Evolutionary conservation across 495 filamentous ascomycete species (phyloP), one percentile per base, ranked within the genome.

Genomic region (Lichenothelia convexa): DNA sequence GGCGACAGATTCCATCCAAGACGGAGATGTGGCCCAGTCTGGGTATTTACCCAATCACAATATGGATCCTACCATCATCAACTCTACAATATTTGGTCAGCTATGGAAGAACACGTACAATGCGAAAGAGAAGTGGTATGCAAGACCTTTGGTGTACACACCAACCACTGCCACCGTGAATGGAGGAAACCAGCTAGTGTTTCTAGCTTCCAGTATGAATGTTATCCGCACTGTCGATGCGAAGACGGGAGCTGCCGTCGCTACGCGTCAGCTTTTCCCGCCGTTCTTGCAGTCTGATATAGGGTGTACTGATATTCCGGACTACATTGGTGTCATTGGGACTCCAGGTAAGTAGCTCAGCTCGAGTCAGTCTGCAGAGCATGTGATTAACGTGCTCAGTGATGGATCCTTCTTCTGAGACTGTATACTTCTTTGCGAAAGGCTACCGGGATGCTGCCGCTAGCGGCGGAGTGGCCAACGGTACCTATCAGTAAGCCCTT

Each of bases 91-190:
- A 21, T 64, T 65, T 38, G 58, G 55, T 11, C 59, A 60, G 27
- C 47, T 61, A 20, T 64, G 57, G 48, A 54, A 49, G 29, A 60
- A 58, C 22, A 52, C 45, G 11, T 64, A 58, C 39, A 55, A 53
- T 15, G 44, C 35, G 19, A 31, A 47, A 23, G 60, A 63, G 44
- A 55, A 59, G 37, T 54, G 63, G 20, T 63, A 49, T 39, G 53
- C 62, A 4, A 53, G 61, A 41, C 63, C 63, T 8, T 49, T 65
- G n/a, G 55, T 63, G 12, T 65, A 60, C 32, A 67, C 63, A 1
- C 50, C 55, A 15, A 22, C 33, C 15, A 40, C 43, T 17, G 21
- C 42, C n/a, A n/a, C 7, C 8, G 44, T 39, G 5, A 20, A 11
- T 19, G 52, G 53, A n/a, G 43, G 54, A 5, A 36, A 50, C 2